Base-by-base conservation (phyloP, 805 yeast species). In the Blastobotrys terrestris region DNA sequence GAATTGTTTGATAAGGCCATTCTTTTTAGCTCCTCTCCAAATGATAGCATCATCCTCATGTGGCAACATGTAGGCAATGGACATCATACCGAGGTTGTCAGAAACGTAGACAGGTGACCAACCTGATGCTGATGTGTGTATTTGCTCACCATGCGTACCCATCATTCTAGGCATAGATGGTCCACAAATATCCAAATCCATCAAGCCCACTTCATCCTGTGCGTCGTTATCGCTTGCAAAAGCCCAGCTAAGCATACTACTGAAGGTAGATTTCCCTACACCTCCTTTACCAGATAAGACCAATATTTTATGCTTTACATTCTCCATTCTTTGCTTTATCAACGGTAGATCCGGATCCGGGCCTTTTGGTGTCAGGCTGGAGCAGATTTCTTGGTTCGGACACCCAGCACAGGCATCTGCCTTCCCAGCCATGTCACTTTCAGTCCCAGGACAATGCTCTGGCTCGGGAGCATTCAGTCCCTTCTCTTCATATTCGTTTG, bases 371-470 rank as follows among this genome's bases (percentile, higher is more conserved):
- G 75, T 77, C 22, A 21, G 35, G 2, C 95, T 80, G 49, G 89
- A 85, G 71, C 99, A 94, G 3, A 92, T 86, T 45, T 77, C 81
- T 68, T 94, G 90, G 70, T 94, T 94, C 14, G 97, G 95, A 72
- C 99, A 94, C 8, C 97, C 97, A 6, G 73, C 77, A 66, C 99
- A 94, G 11, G 98, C 96, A 64, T 88, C 96, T 2, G 88, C 91
- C 61, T 85, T 81, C 5, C 99, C 99, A 1, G 99, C 99, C 50
- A 72, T 70, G 60, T 90, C 97, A 1, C 95, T 85, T 65, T 92
- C 97, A 1, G 98, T 96, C 0, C 99, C 99, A 0, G 99, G 99
- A 72, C 99, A 94, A 68, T 94, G 98, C 65, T 90, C 97, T 0
- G 99, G 98, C 63, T 85, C 95, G 0, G 94, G 90, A 0, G 83